phyloP scores from a whole-genome alignment of 2,329 filamentous ascomycete genomes.

The Epichloe uncinata region DNA sequence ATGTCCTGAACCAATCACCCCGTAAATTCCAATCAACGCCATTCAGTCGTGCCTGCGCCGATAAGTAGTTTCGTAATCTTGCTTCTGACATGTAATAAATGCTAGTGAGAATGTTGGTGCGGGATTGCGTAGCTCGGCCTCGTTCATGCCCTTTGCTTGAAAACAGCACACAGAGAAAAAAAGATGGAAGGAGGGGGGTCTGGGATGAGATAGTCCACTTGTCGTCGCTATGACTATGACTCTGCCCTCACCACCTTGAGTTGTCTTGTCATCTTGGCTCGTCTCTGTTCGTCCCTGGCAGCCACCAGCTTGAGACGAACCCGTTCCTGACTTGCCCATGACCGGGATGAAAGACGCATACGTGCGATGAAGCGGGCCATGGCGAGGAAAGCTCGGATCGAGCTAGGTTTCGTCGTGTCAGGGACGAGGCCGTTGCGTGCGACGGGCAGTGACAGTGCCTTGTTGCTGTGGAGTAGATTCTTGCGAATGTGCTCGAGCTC shows the following conservation, averaged over 20 bases:
- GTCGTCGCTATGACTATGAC: background rate
- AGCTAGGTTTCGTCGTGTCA: conserved; percentile 14
- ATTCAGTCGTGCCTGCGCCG: background rate
- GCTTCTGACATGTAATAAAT: background rate
- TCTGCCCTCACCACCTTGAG: conserved; percentile 24
- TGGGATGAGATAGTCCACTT: background rate
- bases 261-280: conserved; percentile 28
- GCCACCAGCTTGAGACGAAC: conserved; percentile 34
- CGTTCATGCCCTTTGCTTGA: background rate
- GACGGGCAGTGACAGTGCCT: conserved; percentile 19
- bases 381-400: conserved; percentile 30
- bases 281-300: conserved; percentile 33
- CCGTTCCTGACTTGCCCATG: conserved; percentile 39
- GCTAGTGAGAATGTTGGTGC: background rate
- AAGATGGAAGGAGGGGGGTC: no score
- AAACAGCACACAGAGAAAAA: background rate
- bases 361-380: conserved; percentile 41
- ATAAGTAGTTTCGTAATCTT: background rate
- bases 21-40: background rate
- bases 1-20: background rate
- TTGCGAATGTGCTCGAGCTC: conserved; percentile 68
- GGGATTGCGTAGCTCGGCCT: background rate
- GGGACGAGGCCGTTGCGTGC: conserved; percentile 7
- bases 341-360: conserved; percentile 31
- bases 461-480: conserved; percentile 26